Conservation (phyloP, 2,329 filamentous ascomycete genomes). For the Lachnellula occidentalis region DNA sequence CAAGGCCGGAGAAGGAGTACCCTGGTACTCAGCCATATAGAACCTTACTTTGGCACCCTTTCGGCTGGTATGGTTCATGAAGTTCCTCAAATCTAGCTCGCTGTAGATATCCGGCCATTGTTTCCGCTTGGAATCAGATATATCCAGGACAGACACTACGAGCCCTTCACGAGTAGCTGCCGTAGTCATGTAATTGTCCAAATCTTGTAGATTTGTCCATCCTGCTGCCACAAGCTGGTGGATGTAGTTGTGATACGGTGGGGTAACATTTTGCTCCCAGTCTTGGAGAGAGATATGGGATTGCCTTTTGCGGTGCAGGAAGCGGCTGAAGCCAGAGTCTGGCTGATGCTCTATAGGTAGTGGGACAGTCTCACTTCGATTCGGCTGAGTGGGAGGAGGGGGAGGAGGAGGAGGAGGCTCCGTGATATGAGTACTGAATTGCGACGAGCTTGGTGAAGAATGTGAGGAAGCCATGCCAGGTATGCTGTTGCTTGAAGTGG, state of each 20-base stretch:
- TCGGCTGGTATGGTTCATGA: constrained; percentile 3
- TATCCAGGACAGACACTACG: constrained; percentile 24
- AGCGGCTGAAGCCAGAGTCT: not conserved
- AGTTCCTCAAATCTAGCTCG: constrained; percentile 9
- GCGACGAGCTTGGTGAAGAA: no score
- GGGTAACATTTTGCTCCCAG: constrained; percentile 4
- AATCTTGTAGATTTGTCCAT: constrained; percentile 25
- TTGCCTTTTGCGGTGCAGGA: constrained; percentile 2
- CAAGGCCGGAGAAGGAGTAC: constrained; percentile 6
- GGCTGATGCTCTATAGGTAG: not conserved
- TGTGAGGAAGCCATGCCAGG: no score
- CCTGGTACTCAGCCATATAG: constrained; percentile 15
- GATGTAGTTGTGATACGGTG: constrained; percentile 25
- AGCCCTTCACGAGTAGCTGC: constrained; percentile 11
- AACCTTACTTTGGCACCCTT: constrained; percentile 9
- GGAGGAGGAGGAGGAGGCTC: no score
- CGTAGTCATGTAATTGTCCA: constrained; percentile 23
- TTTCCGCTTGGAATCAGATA: constrained; percentile 13
- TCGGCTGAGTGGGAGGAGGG: no score
- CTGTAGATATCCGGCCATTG: constrained; percentile 15
- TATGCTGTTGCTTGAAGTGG: no score
- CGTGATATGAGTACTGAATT: no score
- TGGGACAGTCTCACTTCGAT: not conserved
- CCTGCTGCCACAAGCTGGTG: constrained; percentile 22
- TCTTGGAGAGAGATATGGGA: constrained; percentile 6